Percentiles rank a stretch among this genome's conserved stretches.
Conservation (phyloP, 139 green algal species). For the Coelastrella sp. region DNA sequence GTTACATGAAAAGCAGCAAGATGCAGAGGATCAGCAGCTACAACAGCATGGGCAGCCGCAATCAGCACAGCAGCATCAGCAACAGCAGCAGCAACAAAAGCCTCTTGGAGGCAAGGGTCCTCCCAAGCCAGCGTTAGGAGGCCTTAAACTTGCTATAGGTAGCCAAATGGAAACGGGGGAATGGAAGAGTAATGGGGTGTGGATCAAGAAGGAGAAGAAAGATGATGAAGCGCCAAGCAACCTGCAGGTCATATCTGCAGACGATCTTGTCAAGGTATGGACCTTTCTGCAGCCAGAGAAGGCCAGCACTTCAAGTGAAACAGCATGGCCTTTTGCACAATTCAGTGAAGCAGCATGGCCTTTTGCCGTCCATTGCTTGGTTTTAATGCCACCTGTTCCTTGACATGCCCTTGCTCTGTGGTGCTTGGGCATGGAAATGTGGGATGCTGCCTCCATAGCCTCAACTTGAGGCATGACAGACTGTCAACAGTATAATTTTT, state of each 20-base stretch:
- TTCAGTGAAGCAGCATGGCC: too few species aligned
- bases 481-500: not conserved
- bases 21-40: slow-evolving; percentile 1
- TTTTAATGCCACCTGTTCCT: too few species aligned
- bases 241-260: slow-evolving; percentile 64
- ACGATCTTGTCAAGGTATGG: slow-evolving; percentile 67
- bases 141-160: slow-evolving; percentile 40
- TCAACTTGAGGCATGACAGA: too few species aligned
- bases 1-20: not conserved
- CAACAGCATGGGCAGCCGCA: slow-evolving; percentile 24
- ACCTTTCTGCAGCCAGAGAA: not conserved
- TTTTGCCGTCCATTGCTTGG: too few species aligned
- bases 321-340: too few species aligned
- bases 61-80: slow-evolving; percentile 6
- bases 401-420: not conserved
- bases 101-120: not conserved
- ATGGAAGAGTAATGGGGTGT: slow-evolving; percentile 40
- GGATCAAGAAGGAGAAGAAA: slow-evolving; percentile 34
- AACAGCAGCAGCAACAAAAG: slow-evolving; percentile 25
- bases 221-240: slow-evolving; percentile 45
- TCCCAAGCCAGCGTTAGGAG: not conserved
- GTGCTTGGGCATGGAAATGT: not conserved
- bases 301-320: too few species aligned
- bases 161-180: slow-evolving; percentile 47
- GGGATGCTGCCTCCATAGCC: too few species aligned